phyloP scores from a whole-genome alignment of 2,329 filamentous ascomycete species.

The Cercospora sojina region DNA sequence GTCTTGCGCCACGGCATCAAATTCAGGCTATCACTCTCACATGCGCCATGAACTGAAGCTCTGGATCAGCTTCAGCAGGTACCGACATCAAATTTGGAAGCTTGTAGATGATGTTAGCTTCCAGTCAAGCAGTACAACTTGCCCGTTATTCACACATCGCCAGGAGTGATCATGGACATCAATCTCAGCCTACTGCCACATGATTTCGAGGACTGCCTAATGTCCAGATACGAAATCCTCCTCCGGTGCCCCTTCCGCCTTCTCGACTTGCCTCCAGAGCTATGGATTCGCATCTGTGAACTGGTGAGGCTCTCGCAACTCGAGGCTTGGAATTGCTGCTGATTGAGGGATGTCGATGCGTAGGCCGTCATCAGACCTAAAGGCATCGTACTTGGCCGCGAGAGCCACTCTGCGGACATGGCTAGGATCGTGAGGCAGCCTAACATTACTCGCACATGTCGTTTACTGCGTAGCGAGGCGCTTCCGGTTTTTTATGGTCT shows the following conservation, averaged over 20 bases:
- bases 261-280: constrained; percentile 28
- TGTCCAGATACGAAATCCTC: constrained; percentile 7
- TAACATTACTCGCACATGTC: constrained; percentile 20
- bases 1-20: neutral
- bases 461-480: constrained; percentile 15
- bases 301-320: neutral
- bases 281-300: constrained; percentile 19
- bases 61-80: neutral
- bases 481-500: constrained; percentile 20
- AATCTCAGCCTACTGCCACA: constrained; percentile 13
- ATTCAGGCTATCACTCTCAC: neutral
- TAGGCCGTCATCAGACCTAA: constrained; percentile 15
- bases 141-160: neutral
- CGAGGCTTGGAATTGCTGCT: neutral
- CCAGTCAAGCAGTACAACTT: neutral
- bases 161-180: constrained; percentile 11
- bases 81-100: neutral
- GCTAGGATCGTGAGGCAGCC: constrained; percentile 17
- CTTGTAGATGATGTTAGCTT: neutral
- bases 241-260: constrained; percentile 20
- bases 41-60: neutral
- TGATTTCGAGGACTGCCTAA: constrained; percentile 19
- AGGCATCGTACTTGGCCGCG: constrained; percentile 16
- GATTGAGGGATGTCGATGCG: neutral
- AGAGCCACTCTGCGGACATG: constrained; percentile 11